phyloP scores from a whole-genome alignment of 257 asterid genomes.

The Fraxinus quadrangulata region DNA sequence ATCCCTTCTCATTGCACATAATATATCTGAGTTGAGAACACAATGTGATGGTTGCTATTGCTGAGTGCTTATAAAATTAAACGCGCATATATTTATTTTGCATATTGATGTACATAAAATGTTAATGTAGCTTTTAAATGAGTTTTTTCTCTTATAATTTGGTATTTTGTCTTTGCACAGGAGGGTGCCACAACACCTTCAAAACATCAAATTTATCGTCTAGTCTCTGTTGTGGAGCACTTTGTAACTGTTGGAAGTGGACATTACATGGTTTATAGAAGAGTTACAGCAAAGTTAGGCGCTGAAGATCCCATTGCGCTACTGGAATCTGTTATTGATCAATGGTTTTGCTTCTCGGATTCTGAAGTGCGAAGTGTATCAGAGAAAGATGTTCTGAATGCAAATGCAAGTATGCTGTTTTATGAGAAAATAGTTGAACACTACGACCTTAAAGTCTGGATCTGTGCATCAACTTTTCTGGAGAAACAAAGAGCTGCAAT shows the following conservation, averaged over 20 bases:
- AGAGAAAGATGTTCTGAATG: slow-evolving; percentile 70
- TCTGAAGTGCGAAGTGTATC: slow-evolving; percentile 60
- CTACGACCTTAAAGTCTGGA: slow-evolving; percentile 12
- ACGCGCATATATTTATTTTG: no score
- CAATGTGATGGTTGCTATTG: not conserved
- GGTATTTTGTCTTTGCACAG: slow-evolving; percentile 30
- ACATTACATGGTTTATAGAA: slow-evolving; percentile 82
- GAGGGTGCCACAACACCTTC: slow-evolving; percentile 17
- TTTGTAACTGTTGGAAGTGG: slow-evolving; percentile 72
- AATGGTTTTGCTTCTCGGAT: slow-evolving; percentile 87
- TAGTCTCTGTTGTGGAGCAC: slow-evolving; percentile 81
- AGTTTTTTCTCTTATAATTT: not conserved
- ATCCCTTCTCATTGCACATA: not conserved
- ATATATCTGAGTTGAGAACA: not conserved
- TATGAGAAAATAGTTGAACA: slow-evolving; percentile 58
- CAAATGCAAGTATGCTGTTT: slow-evolving; percentile 81
- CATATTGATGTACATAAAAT: slow-evolving; percentile 5
- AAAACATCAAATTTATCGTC: slow-evolving; percentile 48
- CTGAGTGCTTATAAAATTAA: not conserved
- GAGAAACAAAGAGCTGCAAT: not conserved
- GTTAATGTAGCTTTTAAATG: not conserved
- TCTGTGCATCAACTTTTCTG: not conserved
- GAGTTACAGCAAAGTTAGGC: slow-evolving; percentile 46
- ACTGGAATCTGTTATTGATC: slow-evolving; percentile 52
- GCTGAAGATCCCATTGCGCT: slow-evolving; percentile 53